phyloP scores from a whole-genome alignment of 1,139 yeast genomes.

The Blastobotrys petasosporus region DNA sequence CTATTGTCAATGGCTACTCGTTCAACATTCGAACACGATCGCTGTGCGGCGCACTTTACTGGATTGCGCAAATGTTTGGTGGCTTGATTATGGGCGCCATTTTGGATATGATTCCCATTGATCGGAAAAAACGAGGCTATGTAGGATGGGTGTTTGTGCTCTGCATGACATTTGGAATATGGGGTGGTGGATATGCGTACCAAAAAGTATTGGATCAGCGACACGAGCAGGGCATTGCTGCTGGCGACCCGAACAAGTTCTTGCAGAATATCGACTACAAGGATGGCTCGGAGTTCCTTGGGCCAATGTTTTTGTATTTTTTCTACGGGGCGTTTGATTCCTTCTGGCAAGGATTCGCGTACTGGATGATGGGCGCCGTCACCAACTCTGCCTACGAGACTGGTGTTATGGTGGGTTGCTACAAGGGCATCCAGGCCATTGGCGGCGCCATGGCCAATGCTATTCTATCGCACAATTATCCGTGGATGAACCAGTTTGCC shows the following conservation, averaged over 20 bases:
- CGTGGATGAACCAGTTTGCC: conserved; percentile 44
- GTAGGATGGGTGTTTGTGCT: conserved; percentile 46
- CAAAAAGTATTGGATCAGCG: conserved; percentile 29
- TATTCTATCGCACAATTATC: conserved; percentile 40
- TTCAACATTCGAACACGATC: conserved; percentile 54
- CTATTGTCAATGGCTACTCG: conserved; percentile 48
- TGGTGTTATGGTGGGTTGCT: conserved; percentile 51
- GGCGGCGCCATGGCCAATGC: conserved; percentile 56
- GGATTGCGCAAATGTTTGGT: conserved; percentile 56
- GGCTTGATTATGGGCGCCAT: conserved; percentile 43
- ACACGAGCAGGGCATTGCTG: conserved; percentile 6
- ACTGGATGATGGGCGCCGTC: conserved; percentile 50
- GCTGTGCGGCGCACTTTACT: conserved; percentile 52
- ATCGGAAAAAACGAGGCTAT: conserved; percentile 42
- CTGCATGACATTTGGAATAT: conserved; percentile 41
- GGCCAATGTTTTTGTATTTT: conserved; percentile 35
- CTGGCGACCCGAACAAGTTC: conserved; percentile 2
- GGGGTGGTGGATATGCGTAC: conserved; percentile 56
- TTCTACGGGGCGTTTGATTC: conserved; percentile 54
- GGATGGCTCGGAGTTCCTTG: conserved; percentile 18
- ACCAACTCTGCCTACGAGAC: conserved; percentile 49
- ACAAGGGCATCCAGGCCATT: conserved; percentile 53
- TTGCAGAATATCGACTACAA: conserved; percentile 19
- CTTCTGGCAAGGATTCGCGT: conserved; percentile 46
- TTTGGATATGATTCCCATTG: conserved; percentile 40